Percentiles rank a stretch among this genome's conserved stretches.
Evolutionary conservation across 345 rosid species (phyloP).

Genomic region (Pelargonium nanum): DNA sequence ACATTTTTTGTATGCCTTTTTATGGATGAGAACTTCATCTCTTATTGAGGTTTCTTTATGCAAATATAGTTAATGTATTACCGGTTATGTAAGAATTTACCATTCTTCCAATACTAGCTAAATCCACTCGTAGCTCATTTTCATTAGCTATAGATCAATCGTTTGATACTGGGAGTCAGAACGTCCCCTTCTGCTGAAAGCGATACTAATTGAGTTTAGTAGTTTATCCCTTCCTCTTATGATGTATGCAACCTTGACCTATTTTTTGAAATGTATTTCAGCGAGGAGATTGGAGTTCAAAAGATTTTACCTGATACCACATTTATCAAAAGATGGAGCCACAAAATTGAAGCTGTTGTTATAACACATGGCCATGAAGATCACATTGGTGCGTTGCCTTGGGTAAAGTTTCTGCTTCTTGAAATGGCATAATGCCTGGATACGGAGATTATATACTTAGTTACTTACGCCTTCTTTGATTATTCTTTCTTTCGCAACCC

Average conservation of each 20-base stretch:
- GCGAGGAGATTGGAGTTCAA: slow-evolving; percentile 96
- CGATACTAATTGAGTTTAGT: not conserved
- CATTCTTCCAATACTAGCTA: not conserved
- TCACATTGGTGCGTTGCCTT: slow-evolving; percentile 99
- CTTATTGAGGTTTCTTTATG: not conserved
- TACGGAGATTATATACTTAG: slow-evolving; percentile 1
- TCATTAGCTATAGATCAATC: not conserved
- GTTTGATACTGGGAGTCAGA: not conserved
- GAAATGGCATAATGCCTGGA: not conserved
- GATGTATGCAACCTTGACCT: slow-evolving; percentile 8
- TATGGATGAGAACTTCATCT: not conserved
- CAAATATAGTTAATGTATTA: not conserved
- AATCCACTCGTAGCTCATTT: not conserved
- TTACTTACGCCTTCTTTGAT: too few species aligned
- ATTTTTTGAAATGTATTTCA: slow-evolving; percentile 23
- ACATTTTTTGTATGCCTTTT: slow-evolving; percentile 5
- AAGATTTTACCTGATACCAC: slow-evolving; percentile 92
- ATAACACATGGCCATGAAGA: slow-evolving; percentile 99
- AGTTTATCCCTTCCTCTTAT: slow-evolving; percentile 3
- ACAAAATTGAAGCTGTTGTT: slow-evolving; percentile 92
- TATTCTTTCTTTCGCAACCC: not conserved
- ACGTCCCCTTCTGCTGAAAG: not conserved
- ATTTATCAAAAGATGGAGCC: slow-evolving; percentile 88
- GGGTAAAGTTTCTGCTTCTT: slow-evolving; percentile 68
- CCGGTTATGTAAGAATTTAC: not conserved